Base-by-base conservation (phyloP, 257 asterid genomes). In the Nicotiana otophora region DNA sequence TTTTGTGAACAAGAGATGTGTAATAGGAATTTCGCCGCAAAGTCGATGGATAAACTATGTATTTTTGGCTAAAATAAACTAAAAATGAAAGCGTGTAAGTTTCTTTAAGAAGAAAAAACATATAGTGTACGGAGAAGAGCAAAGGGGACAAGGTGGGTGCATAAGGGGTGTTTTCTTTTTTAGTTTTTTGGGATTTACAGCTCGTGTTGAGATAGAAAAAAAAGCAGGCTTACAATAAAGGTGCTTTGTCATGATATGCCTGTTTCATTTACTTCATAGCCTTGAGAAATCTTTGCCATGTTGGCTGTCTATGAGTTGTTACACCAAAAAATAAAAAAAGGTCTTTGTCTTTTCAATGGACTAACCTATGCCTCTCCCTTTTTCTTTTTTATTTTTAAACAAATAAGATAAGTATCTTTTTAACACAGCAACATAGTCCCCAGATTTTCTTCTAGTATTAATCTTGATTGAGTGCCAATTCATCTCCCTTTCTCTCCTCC, bases 161-260 rank as follows among this genome's bases (percentile, higher is more conserved):
- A 61, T 10, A 30, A 62, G 80, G 82, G 77, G 87, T 64, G 83
- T 74, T 23, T 23, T 0, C 1, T 23, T 23, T 23, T 23, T 23
- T 23, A 23, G 83, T 88, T 85, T n/a, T 78, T 11, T 58, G 51
- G 82, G 11, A 60, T 79, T 84, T 82, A 90, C 90, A 83, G 87
- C 97, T 86, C 90, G 92, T 92, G 92, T 89, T 39, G 88, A 83
- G 92, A 88, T 86, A 84, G 89, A 86, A 84, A 88, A 83, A 55
- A 48, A 84, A 72, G 68, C 33, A 85, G 77, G 39, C 74, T 62
- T 54, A 82, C 81, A 82, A 42, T 76, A 67, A 78, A 54, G 86
- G 83, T 74, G 58, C 86, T 89, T 89, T 93, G 94, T 91, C 97
- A 79, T 88, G 91, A 81, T 86, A 79, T 82, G 91, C 54, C 58